Conservation (phyloP, 306 rosid species). For the Arachis hypogaea region DNA sequence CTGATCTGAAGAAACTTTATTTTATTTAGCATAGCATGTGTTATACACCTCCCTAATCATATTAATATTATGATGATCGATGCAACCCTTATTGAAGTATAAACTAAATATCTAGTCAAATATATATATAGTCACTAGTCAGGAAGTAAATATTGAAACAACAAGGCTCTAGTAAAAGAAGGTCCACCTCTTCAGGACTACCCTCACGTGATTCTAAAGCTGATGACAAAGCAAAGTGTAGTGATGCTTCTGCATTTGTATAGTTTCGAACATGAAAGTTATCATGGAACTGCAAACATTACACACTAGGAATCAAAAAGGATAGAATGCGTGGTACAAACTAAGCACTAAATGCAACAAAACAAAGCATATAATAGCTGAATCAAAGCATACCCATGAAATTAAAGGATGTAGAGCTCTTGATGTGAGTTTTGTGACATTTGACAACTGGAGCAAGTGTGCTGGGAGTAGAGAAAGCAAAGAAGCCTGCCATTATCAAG, state of each 20-base stretch:
- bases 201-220: constrained; percentile 80
- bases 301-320: constrained; percentile 40
- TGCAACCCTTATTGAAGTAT: constrained; percentile 29
- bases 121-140: neutral
- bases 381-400: constrained; percentile 72
- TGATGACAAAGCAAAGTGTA: constrained; percentile 47
- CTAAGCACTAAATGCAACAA: constrained; percentile 29
- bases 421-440: constrained; percentile 56
- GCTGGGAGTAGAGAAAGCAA: constrained; percentile 86
- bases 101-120: constrained; percentile 30
- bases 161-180: constrained; percentile 26
- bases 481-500: constrained; percentile 74
- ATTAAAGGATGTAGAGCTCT: constrained; percentile 66
- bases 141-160: constrained; percentile 21
- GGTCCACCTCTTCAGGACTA: constrained; percentile 84
- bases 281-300: constrained; percentile 70
- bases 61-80: neutral
- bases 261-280: constrained; percentile 65
- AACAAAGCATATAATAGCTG: constrained; percentile 23
- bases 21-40: constrained; percentile 4
- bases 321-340: constrained; percentile 24
- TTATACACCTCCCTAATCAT: constrained; percentile 19
- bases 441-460: constrained; percentile 60
- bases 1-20: constrained; percentile 31
- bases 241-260: constrained; percentile 44